Evolutionary conservation across 2,329 filamentous ascomycete species (phyloP), one percentile per base, ranked within the genome.

Genomic region (Stylonectria norvegica): DNA sequence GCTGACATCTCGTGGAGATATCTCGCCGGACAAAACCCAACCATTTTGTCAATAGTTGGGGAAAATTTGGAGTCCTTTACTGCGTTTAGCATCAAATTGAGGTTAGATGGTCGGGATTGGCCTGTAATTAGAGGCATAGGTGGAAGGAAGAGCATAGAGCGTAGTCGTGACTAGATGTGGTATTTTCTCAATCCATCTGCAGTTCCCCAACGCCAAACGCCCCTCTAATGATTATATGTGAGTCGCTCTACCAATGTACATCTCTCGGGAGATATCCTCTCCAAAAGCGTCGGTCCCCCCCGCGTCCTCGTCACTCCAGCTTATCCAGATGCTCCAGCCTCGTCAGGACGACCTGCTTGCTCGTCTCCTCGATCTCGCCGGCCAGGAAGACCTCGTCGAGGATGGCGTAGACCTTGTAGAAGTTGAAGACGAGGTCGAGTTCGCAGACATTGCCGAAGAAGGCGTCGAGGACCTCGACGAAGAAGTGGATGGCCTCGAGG

Each of bases 371-470:
- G 46, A 98, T 95, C 75, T 98, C 93, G 14, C 93, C 93, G 0
- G 93, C 93, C 46, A 98, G 71, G 65, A 98, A 98, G 15, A 98
- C 93, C 71, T 98, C 93, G 62, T 98, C 93, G 19, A 98, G 81
- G 49, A 98, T 98, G 34, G 93, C 93, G 68, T 98, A 98, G 50
- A 98, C 91, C 69, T 86, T 86, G 69, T 85, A 85, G 56, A 86
- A 86, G 70, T 85, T 85, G 70, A 86, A 86, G 53, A 86, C 82
- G 63, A 98, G 72, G 70, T 98, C 93, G 64, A 98, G 75, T 73
- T 98, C 93, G 71, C 93, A 98, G 43, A 98, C 93, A 66, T 98
- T 98, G 52, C 93, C 93, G 66, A 98, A 98, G 71, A 98, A 98
- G 60, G 90, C 83, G 75, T 98, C 93, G 58, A 98, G 78, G 47